phyloP scores from a whole-genome alignment of 352 stramenopile species.

The Pythium sp. region DNA sequence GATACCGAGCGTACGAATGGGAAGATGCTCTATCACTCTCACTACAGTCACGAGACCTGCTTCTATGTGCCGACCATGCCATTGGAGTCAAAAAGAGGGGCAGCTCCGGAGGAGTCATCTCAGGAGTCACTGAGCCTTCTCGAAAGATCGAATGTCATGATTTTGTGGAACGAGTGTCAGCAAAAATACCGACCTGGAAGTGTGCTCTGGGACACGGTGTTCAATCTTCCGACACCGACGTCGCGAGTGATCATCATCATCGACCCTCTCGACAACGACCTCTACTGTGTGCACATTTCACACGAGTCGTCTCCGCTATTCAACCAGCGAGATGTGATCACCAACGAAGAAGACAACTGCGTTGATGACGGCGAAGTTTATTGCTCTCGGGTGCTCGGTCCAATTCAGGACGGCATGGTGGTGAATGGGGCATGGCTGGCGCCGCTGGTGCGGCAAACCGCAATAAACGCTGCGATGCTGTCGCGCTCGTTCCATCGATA shows the following conservation, averaged over 20 bases:
- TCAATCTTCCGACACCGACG: constrained; percentile 72
- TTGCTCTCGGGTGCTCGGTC: constrained; percentile 75
- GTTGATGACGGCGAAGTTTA: constrained; percentile 81
- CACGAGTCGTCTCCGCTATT: constrained; percentile 81
- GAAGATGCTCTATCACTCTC: constrained; percentile 67
- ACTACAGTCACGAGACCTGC: constrained; percentile 75
- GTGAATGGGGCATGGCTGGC: constrained; percentile 80
- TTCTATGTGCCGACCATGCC: constrained; percentile 82
- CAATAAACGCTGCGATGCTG: constrained; percentile 75
- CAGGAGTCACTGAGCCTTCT: constrained; percentile 40
- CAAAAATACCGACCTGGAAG: constrained; percentile 78
- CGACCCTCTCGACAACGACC: constrained; percentile 77
- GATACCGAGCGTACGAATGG: constrained; percentile 35
- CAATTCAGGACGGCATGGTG: constrained; percentile 82
- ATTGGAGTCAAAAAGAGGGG: constrained; percentile 30
- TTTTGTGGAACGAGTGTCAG: constrained; percentile 87
- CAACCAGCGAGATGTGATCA: constrained; percentile 66
- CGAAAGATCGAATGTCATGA: constrained; percentile 70
- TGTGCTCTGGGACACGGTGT: constrained; percentile 75
- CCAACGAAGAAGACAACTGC: constrained; percentile 71
- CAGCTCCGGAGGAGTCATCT: constrained; percentile 23
- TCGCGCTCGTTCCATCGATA: constrained; percentile 71
- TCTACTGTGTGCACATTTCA: constrained; percentile 82
- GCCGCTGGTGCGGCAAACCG: constrained; percentile 78
- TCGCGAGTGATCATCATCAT: constrained; percentile 81